These are phyloP conservation scores for Kluyveromyces sp. DNA, from an alignment of 1,139 yeast species.

Conservation along the genomic window DNA sequence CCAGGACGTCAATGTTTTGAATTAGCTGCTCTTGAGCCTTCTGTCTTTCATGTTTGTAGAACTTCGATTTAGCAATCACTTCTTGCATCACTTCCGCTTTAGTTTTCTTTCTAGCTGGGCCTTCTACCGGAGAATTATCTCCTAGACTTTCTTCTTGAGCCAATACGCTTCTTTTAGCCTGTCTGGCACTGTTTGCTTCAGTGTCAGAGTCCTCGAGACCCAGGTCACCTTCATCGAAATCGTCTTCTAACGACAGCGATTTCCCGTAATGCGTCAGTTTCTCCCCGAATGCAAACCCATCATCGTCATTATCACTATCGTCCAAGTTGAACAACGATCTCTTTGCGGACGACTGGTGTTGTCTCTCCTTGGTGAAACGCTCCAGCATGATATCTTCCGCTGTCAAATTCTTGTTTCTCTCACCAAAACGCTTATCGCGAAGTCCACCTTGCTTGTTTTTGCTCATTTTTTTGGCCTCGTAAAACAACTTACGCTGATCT, in stretches of 20 bases:
- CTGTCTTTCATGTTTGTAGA: conserved; percentile 84
- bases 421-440: conserved; percentile 89
- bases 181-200: conserved; percentile 16
- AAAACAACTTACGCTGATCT: conserved; percentile 61
- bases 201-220: conserved; percentile 41
- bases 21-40: conserved; percentile 63
- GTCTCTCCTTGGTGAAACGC: conserved; percentile 85
- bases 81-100: conserved; percentile 97
- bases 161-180: conserved; percentile 15
- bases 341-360: conserved; percentile 43
- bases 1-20: conserved; percentile 67
- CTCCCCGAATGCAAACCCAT: conserved; percentile 40
- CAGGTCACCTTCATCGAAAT: conserved; percentile 40
- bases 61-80: conserved; percentile 89
- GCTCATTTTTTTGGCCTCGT: conserved; percentile 52
- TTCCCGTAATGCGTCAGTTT: conserved; percentile 79
- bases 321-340: conserved; percentile 64
- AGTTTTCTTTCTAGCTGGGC: conserved; percentile 60
- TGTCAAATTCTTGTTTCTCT: conserved; percentile 59
- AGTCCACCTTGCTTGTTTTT: conserved; percentile 74
- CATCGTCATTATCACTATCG: conserved; percentile 52
- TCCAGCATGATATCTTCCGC: conserved; percentile 93
- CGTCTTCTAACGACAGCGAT: conserved; percentile 48
- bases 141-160: conserved; percentile 19
- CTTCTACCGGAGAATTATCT: conserved; percentile 38